Conservation (phyloP, 2,329 filamentous ascomycete species). For the Elsinoe batatas region DNA sequence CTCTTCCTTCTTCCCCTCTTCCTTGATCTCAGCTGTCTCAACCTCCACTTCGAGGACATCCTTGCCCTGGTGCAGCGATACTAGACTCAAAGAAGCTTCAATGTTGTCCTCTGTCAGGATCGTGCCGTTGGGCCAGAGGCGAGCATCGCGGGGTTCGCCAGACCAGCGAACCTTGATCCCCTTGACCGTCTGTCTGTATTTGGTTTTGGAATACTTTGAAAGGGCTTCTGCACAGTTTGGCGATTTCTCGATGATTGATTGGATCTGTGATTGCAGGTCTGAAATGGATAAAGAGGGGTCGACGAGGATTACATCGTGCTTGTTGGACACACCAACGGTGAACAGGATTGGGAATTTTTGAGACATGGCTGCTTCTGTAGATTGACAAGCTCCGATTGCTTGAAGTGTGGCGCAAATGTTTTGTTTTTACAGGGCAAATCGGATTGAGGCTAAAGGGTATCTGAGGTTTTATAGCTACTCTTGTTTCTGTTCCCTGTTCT, state of each 20-base stretch:
- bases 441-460: constrained; percentile 2
- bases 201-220: constrained; percentile 28
- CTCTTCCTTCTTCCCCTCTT: not conserved
- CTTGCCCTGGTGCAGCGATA: constrained; percentile 24
- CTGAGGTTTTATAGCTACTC: not conserved
- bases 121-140: constrained; percentile 27
- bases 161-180: constrained; percentile 28
- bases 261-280: constrained; percentile 20
- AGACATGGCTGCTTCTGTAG: constrained; percentile 1
- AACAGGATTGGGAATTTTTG: constrained; percentile 27
- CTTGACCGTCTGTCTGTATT: constrained; percentile 22
- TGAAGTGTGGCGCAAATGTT: not conserved
- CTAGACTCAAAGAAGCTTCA: constrained; percentile 24
- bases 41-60: constrained; percentile 29
- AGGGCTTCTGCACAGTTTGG: constrained; percentile 15
- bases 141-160: constrained; percentile 23
- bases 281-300: constrained; percentile 20
- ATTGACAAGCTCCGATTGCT: not conserved
- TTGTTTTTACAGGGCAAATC: not conserved
- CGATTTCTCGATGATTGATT: constrained; percentile 14
- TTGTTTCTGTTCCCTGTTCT: not conserved
- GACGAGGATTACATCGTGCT: constrained; percentile 28
- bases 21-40: not conserved
- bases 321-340: constrained; percentile 25
- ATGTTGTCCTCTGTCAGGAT: constrained; percentile 27